A percentile compares a stretch with the other conserved stretches of the same genome.
These are phyloP conservation scores for Tylopilus sp. DNA, from an alignment of 1,284 basidiomycete species.

Conservation along the genomic window DNA sequence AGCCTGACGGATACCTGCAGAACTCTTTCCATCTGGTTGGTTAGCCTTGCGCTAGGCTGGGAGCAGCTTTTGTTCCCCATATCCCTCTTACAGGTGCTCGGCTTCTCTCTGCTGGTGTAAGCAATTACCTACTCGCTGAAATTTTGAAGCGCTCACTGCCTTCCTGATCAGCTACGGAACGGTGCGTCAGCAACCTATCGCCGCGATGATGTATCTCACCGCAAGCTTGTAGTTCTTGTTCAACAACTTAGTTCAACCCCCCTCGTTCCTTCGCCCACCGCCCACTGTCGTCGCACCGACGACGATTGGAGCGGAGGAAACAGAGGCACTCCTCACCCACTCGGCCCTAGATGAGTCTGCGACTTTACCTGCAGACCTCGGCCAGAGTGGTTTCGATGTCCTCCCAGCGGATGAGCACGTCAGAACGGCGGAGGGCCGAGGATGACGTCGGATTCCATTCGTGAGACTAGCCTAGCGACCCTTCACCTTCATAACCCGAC, in stretches of 20 bases:
- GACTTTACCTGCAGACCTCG: slow-evolving; percentile 66
- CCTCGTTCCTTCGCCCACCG: slow-evolving; percentile 50
- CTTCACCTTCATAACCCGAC: not conserved
- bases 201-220: slow-evolving; percentile 9
- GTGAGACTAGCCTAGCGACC: not conserved
- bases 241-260: slow-evolving; percentile 67
- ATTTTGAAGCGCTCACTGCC: slow-evolving; percentile 9
- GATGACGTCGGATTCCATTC: not conserved
- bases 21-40: slow-evolving; percentile 88
- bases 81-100: slow-evolving; percentile 82
- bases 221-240: slow-evolving; percentile 60
- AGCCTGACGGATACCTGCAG: slow-evolving; percentile 94
- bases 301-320: slow-evolving; percentile 43
- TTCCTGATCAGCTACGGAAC: slow-evolving; percentile 50
- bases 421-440: slow-evolving; percentile 17
- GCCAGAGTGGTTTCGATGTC: slow-evolving; percentile 68
- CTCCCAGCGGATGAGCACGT: slow-evolving; percentile 52
- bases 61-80: slow-evolving; percentile 82
- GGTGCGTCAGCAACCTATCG: slow-evolving; percentile 35
- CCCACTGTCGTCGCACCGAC: slow-evolving; percentile 32
- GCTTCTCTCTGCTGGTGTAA: slow-evolving; percentile 89
- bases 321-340: slow-evolving; percentile 45
- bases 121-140: slow-evolving; percentile 30
- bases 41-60: slow-evolving; percentile 89
- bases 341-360: slow-evolving; percentile 69